Conservation (phyloP, 2,329 filamentous ascomycete species). For the Metarhizium sp. region DNA sequence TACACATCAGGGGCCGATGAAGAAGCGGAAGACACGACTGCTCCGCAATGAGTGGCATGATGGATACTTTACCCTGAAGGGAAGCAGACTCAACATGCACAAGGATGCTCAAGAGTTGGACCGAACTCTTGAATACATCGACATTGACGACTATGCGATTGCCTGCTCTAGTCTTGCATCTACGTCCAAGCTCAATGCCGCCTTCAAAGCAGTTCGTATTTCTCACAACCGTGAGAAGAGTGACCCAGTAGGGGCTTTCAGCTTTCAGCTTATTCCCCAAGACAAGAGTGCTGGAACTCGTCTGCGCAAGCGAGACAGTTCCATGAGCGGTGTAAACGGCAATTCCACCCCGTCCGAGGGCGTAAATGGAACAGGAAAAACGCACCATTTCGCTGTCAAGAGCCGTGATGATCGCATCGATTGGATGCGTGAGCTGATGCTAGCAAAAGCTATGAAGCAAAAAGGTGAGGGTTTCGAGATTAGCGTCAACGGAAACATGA, state of each 20-base stretch:
- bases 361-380: conserved; percentile 61
- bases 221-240: conserved; percentile 43
- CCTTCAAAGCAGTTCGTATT: conserved; percentile 72
- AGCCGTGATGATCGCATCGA: conserved; percentile 84
- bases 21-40: conserved; percentile 84
- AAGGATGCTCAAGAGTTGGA: conserved; percentile 44
- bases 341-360: conserved; percentile 29
- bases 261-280: conserved; percentile 76
- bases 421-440: conserved; percentile 93
- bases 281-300: conserved; percentile 41
- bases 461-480: conserved; percentile 79
- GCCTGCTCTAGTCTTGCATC: conserved; percentile 71
- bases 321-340: conserved; percentile 21
- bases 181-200: conserved; percentile 72
- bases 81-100: conserved; percentile 68
- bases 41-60: conserved; percentile 91
- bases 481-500: conserved; percentile 71
- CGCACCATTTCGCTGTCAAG: conserved; percentile 89
- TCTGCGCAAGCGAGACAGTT: conserved; percentile 45
- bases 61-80: conserved; percentile 78
- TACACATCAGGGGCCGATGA: conserved; percentile 79
- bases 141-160: conserved; percentile 83
- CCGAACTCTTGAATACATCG: conserved; percentile 65
- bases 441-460: conserved; percentile 77
- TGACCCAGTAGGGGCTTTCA: conserved; percentile 58